Conservation (phyloP, 371 early-diverging fungal genomes). For the Capillidium heterosporum region DNA sequence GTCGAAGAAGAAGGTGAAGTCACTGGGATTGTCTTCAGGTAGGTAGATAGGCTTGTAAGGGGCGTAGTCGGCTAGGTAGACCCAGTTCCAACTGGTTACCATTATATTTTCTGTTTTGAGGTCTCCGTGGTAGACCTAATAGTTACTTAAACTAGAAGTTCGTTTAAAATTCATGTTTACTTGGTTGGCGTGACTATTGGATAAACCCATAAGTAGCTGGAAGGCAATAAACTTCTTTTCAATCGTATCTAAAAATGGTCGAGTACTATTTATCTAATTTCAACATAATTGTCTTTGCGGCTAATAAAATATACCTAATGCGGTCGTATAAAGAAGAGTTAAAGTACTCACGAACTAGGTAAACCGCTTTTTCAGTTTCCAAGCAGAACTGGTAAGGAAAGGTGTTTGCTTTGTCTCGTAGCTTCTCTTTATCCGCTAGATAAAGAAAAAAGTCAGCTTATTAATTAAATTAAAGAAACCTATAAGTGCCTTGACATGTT, state of each 20-base stretch:
- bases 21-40: constrained; percentile 89
- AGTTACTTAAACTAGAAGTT: background rate
- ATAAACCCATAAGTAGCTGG: constrained; percentile 62
- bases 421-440: constrained; percentile 40
- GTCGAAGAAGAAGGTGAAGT: constrained; percentile 89
- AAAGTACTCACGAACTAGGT: constrained; percentile 69
- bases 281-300: background rate
- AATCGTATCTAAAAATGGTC: constrained; percentile 66
- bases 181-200: constrained; percentile 49
- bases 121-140: constrained; percentile 66
- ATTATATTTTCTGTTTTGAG: constrained; percentile 80
- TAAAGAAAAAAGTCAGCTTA: background rate
- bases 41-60: constrained; percentile 77
- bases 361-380: constrained; percentile 79
- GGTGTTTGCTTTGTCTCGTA: constrained; percentile 51
- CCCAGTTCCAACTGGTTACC: constrained; percentile 90
- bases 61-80: constrained; percentile 72
- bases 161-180: constrained; percentile 14
- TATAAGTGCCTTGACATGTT: constrained; percentile 4
- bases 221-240: constrained; percentile 91
- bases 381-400: constrained; percentile 60
- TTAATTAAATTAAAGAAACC: background rate
- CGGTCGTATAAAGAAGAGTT: constrained; percentile 84
- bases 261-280: constrained; percentile 33
- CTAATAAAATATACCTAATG: constrained; percentile 37